Evolutionary conservation across 2,329 filamentous ascomycete species (phyloP).

Genomic region (Fusarium chlamydosporum): DNA sequence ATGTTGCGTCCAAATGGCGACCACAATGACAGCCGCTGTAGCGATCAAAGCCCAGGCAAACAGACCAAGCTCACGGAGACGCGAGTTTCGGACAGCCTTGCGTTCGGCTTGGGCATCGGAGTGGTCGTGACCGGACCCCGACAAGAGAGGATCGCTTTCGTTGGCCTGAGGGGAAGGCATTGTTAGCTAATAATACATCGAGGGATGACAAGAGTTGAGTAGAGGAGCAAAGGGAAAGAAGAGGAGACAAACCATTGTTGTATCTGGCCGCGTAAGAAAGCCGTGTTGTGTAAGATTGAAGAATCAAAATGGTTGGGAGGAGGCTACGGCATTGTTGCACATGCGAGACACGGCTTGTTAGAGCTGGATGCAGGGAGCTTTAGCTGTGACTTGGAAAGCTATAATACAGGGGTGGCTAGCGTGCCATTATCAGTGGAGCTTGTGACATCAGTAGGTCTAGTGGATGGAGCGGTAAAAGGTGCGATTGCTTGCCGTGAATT

Average conservation of each 20-base stretch:
- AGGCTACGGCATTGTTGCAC: slow-evolving; percentile 18
- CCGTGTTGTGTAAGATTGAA: slow-evolving; percentile 28
- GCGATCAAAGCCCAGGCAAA: slow-evolving; percentile 88
- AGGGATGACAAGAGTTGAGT: slow-evolving; percentile 22
- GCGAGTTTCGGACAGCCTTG: slow-evolving; percentile 54
- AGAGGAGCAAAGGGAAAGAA: slow-evolving; percentile 3
- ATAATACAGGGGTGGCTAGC: slow-evolving; percentile 11
- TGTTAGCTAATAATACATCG: slow-evolving; percentile 26
- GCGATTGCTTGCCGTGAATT: slow-evolving; percentile 20
- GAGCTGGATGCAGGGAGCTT: slow-evolving; percentile 22
- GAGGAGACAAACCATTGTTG: slow-evolving; percentile 42
- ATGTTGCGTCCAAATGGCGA: slow-evolving; percentile 85
- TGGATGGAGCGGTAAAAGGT: slow-evolving; percentile 30
- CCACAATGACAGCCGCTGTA: slow-evolving; percentile 81
- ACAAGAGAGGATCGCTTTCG: slow-evolving; percentile 62
- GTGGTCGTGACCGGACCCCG: slow-evolving; percentile 52
- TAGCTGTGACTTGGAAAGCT: slow-evolving; percentile 17
- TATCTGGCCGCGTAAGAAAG: slow-evolving; percentile 35
- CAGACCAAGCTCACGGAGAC: slow-evolving; percentile 78
- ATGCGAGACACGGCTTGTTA: slow-evolving; percentile 26
- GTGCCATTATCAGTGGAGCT: slow-evolving; percentile 27
- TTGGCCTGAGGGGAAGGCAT: slow-evolving; percentile 53
- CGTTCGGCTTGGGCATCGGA: slow-evolving; percentile 48
- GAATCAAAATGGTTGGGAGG: slow-evolving; percentile 21
- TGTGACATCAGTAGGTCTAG: slow-evolving; percentile 40